Conservation (phyloP, 768 basidiomycete genomes). For the Mycena leptocephala region DNA sequence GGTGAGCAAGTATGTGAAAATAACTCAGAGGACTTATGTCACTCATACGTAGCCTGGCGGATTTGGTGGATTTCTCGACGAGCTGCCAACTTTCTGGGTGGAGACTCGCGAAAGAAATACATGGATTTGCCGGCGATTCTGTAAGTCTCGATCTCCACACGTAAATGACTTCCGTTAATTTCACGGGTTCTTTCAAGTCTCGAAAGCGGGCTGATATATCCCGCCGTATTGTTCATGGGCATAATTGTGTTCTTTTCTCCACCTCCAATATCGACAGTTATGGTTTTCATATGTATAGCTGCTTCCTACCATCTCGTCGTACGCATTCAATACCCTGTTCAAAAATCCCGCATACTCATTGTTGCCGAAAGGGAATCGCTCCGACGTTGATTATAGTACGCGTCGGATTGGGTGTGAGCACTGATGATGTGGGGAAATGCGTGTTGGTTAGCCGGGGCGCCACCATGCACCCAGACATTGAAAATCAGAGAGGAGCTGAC, state of each 20-base stretch:
- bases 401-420: too few species aligned
- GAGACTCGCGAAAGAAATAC: slow-evolving; percentile 3
- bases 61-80: slow-evolving; percentile 28
- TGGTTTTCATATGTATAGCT: slow-evolving; percentile 12
- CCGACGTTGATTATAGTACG: slow-evolving; percentile 27
- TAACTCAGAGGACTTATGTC: neutral
- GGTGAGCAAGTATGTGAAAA: neutral
- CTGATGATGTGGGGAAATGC: too few species aligned
- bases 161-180: too few species aligned
- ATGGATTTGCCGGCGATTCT: slow-evolving; percentile 14
- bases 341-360: neutral
- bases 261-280: neutral
- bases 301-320: too few species aligned
- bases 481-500: too few species aligned
- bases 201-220: too few species aligned
- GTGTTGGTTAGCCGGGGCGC: too few species aligned
- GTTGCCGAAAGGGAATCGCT: slow-evolving; percentile 7
- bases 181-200: too few species aligned
- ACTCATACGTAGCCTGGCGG: neutral
- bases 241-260: slow-evolving; percentile 1
- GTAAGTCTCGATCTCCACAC: too few species aligned
- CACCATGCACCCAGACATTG: too few species aligned
- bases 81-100: neutral
- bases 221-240: too few species aligned
- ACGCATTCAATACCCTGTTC: neutral